Evolutionary conservation across 1,284 basidiomycete genomes (phyloP).

Genomic region (Microbotryum saponariae): DNA sequence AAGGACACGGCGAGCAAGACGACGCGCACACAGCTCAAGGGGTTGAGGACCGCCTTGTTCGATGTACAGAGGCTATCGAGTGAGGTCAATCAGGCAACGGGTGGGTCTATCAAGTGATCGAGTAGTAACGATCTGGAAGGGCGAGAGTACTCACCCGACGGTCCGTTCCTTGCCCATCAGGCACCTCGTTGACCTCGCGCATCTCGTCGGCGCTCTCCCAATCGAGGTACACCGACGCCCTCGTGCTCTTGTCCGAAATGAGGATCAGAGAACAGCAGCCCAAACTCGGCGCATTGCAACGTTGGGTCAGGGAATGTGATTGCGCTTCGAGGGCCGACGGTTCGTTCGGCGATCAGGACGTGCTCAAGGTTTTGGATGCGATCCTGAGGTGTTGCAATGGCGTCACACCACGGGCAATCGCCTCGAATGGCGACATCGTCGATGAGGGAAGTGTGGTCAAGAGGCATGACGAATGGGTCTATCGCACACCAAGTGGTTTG

Average conservation of each 20-base stretch:
- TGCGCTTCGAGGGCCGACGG: constrained; percentile 43
- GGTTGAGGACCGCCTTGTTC: constrained; percentile 15
- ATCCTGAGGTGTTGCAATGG: constrained; percentile 46
- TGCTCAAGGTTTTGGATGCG: constrained; percentile 48
- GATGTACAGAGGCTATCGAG: constrained; percentile 20
- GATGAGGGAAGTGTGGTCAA: constrained; percentile 18
- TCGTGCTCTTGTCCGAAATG: constrained; percentile 52
- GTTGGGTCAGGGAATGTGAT: constrained; percentile 55
- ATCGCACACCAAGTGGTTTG: constrained; percentile 16
- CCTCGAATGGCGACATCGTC: constrained; percentile 6
- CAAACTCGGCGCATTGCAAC: constrained; percentile 52
- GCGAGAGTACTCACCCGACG: no score
- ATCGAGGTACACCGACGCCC: constrained; percentile 46
- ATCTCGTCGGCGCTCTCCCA: constrained; percentile 48
- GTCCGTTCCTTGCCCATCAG: constrained; percentile 17
- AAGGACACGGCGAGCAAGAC: not conserved
- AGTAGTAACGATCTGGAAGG: no score
- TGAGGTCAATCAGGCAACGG: constrained; percentile 7
- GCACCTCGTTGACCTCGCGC: constrained; percentile 46
- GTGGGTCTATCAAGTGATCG: not conserved
- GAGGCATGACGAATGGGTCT: constrained; percentile 17
- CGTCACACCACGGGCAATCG: constrained; percentile 9
- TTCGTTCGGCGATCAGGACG: constrained; percentile 42
- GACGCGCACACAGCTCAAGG: constrained; percentile 7
- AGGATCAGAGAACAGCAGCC: constrained; percentile 48